Percentiles rank a stretch among this genome's conserved stretches.
Evolutionary conservation across 257 asterid species (phyloP).

Genomic region (Coffea canephora): DNA sequence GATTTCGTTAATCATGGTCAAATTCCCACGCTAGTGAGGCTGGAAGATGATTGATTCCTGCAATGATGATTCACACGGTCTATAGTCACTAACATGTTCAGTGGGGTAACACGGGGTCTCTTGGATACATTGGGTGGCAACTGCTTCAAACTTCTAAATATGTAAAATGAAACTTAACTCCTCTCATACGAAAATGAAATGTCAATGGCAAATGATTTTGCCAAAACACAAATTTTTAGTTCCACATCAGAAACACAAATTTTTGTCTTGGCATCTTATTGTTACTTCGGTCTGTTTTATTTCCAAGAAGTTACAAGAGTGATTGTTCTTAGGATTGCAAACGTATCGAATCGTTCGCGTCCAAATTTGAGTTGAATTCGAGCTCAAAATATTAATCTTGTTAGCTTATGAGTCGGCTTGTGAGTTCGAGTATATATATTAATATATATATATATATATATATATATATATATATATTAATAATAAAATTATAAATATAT

Average conservation of each 20-base stretch:
- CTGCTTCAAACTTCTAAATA: not conserved
- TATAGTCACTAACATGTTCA: not conserved
- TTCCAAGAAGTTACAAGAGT: not conserved
- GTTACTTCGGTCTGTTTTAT: not conserved
- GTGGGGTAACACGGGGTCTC: too few relatives aligned
- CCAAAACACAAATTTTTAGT: too few relatives aligned
- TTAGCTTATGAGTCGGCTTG: too few relatives aligned
- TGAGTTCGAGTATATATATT: too few relatives aligned
- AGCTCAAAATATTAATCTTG: too few relatives aligned
- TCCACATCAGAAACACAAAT: too few relatives aligned
- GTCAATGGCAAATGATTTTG: not conserved
- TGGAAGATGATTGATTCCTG: constrained; percentile 44
- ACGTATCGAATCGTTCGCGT: too few relatives aligned
- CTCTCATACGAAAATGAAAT: not conserved
- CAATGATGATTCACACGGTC: not conserved
- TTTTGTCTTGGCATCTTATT: not conserved
- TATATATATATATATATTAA: too few relatives aligned
- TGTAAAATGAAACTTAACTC: not conserved
- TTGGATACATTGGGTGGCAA: not conserved
- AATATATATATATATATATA: too few relatives aligned
- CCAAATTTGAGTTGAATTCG: too few relatives aligned
- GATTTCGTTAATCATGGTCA: constrained; percentile 75
- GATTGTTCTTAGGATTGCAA: too few relatives aligned
- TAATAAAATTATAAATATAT: too few relatives aligned
- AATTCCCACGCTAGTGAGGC: constrained; percentile 64